Percentiles rank a stretch among this genome's conserved stretches.
These are phyloP conservation scores for Phytophthora sansomeana DNA, from an alignment of 352 stramenopile genomes.

Conservation along the genomic window DNA sequence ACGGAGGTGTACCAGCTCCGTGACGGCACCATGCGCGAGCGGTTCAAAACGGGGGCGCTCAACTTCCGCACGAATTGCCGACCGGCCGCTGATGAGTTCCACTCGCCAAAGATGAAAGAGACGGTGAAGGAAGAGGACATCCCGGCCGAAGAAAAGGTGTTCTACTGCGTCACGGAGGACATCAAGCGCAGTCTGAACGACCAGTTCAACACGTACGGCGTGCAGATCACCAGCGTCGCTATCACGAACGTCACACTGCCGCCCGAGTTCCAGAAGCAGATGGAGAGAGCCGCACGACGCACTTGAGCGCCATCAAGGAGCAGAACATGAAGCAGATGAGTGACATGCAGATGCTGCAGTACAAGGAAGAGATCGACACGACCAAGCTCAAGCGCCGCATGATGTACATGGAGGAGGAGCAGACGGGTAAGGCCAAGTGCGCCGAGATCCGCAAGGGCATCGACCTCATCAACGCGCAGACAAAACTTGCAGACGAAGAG, in stretches of 20 bases:
- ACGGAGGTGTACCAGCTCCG: conserved; percentile 89
- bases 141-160: conserved; percentile 20
- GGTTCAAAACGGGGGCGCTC: conserved; percentile 63
- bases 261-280: conserved; percentile 65
- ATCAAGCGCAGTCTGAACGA: conserved; percentile 79
- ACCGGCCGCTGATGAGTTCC: conserved; percentile 30
- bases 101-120: conserved; percentile 31
- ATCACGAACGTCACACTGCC: conserved; percentile 83
- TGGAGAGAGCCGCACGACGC: conserved; percentile 74
- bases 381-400: conserved; percentile 65
- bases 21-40: conserved; percentile 75
- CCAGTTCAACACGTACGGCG: conserved; percentile 81
- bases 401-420: conserved; percentile 69
- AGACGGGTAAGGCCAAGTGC: conserved; percentile 60
- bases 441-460: conserved; percentile 64
- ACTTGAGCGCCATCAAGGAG: conserved; percentile 72
- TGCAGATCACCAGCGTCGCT: conserved; percentile 76
- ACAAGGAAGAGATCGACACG: conserved; percentile 65
- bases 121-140: conserved; percentile 9
- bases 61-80: conserved; percentile 26
- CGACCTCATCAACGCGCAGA: conserved; percentile 54
- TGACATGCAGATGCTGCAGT: conserved; percentile 77
- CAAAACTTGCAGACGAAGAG: conserved; percentile 45
- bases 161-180: conserved; percentile 68
- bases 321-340: conserved; percentile 85